These are phyloP conservation scores for Serendipita sp. DNA, from an alignment of 768 basidiomycete species.

Conservation along the genomic window DNA sequence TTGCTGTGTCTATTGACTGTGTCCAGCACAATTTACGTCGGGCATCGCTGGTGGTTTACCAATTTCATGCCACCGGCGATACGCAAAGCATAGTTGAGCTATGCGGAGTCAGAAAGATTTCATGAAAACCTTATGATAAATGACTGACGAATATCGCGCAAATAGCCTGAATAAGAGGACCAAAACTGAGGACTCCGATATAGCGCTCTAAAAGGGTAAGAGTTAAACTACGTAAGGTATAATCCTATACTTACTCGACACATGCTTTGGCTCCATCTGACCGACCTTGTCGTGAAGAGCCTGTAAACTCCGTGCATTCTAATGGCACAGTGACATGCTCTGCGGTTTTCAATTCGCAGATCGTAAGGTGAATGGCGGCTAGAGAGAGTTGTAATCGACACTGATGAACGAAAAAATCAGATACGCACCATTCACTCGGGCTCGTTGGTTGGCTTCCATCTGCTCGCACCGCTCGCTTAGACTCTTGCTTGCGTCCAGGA, in stretches of 20 bases:
- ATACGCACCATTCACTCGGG: not conserved
- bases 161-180: slow-evolving; percentile 3
- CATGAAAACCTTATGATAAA: not conserved
- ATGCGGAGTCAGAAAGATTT: not conserved
- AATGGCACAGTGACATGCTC: not conserved
- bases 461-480: not conserved
- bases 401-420: too few species aligned
- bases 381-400: not conserved
- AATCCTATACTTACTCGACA: not conserved
- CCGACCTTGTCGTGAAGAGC: not conserved
- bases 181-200: slow-evolving; percentile 2
- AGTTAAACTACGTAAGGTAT: too few species aligned
- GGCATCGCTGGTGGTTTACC: not conserved
- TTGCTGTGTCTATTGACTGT: slow-evolving; percentile 3
- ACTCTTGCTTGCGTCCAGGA: not conserved
- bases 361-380: not conserved
- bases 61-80: slow-evolving; percentile 9
- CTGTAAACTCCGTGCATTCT: not conserved
- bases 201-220: not conserved
- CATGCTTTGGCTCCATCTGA: not conserved
- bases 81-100: slow-evolving; percentile 10
- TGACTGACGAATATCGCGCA: not conserved
- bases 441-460: not conserved
- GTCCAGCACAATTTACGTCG: not conserved
- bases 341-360: not conserved